These are phyloP conservation scores for Auricularia heimuer DNA, from an alignment of 768 basidiomycete species.

Conservation along the genomic window DNA sequence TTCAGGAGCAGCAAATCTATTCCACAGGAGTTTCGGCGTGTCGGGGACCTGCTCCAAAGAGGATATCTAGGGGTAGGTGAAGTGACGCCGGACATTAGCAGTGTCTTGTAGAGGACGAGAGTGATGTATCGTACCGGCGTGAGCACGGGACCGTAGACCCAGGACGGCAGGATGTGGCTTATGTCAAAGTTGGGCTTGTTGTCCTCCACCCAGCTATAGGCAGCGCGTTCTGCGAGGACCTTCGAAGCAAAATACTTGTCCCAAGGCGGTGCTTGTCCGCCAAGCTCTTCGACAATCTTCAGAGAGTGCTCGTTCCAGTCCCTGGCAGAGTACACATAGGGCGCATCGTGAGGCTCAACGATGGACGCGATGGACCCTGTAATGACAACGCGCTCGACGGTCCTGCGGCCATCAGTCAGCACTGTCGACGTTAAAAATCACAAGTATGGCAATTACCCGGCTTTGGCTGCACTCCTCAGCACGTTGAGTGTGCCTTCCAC, in stretches of 20 bases:
- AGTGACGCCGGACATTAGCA: no score
- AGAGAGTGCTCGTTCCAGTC: not conserved
- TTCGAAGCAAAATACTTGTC: conserved; percentile 4
- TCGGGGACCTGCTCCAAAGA: not conserved
- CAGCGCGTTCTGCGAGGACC: conserved; percentile 5
- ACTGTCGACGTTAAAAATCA: not conserved
- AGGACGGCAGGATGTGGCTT: not conserved
- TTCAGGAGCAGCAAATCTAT: not conserved
- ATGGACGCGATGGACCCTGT: conserved; percentile 15
- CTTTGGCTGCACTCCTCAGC: conserved; percentile 14
- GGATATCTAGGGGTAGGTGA: no score
- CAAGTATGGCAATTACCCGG: conserved; percentile 6
- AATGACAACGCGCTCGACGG: conserved; percentile 23
- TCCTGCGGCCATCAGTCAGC: not conserved
- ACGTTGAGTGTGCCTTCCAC: conserved; percentile 26
- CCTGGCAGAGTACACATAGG: not conserved
- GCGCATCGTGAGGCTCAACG: not conserved
- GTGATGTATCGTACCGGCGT: not conserved
- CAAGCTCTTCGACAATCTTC: not conserved
- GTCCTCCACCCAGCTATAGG: not conserved
- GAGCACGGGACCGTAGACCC: not conserved
- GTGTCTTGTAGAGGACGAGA: not conserved
- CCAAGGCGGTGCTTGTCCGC: not conserved
- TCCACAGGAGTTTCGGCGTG: not conserved
- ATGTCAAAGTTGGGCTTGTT: not conserved